Base-by-base conservation (phyloP, 345 rosid genomes). In the Garcia nutans region DNA sequence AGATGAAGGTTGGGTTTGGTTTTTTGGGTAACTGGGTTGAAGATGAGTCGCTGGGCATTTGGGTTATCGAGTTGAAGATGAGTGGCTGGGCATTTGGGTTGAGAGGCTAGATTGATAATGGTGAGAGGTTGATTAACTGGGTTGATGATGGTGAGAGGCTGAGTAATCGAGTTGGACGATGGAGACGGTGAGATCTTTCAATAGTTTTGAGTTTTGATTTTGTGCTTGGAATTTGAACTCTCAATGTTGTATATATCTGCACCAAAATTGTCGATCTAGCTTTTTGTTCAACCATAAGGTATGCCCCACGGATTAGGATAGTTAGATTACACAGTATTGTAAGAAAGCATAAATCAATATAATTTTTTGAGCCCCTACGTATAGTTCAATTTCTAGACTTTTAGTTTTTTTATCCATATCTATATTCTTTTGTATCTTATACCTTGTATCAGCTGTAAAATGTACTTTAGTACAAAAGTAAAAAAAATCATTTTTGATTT, bases 261-360 rank as follows among this genome's bases (percentile, higher is more conserved):
- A 57, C 55, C 54, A 15, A 31, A 70, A 20, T 52, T 45, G 16
- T 31, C 45, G 6, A 20, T 6, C 31, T 10, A 47, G 72, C 31
- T 17, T 47, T 68, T 54, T 50, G 57, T 62, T 58, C 31, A 17
- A 58, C 37, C 42, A 22, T 20, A 41, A 41, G 20, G 52, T 41
- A 23, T 59, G 44, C n/a, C 11, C 24, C 19, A 31, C 8, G 17
- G 37, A 11, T 72, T 74, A 37, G 62, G 63, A 50, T 1, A 63
- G 44, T n/a, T 74, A 1, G 77, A 3, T 65, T 62, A 64, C n/a
- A 65, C 31, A 28, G 31, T 28, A 28, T 1, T 59, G 24, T 60
- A n/a, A 11, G 74, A 12, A 26, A 8, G 77, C 73, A 63, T 54
- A 10, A 13, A 67, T 63, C 63, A 23, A 42, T 77, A 28, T 70